Percentiles rank a stretch among this genome's conserved stretches.
Evolutionary conservation across 2,329 filamentous ascomycete species (phyloP).

Genomic region (Phaeosphaeriaceae sp.): DNA sequence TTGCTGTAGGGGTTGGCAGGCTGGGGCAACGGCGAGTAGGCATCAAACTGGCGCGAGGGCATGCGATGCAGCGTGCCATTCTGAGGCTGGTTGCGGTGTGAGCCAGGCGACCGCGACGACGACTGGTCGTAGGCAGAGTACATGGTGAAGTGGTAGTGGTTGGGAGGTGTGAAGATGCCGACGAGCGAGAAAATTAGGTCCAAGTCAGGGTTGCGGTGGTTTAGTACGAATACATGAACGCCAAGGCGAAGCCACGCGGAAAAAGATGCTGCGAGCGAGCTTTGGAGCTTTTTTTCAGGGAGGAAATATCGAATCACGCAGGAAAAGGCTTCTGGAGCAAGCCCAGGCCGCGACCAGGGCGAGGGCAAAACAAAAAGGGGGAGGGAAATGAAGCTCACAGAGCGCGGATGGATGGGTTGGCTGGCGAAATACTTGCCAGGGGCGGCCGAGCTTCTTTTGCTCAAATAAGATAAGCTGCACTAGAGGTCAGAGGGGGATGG

Average conservation of each 20-base stretch:
- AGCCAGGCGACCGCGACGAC: conserved; percentile 73
- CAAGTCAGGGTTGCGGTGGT: conserved; percentile 30
- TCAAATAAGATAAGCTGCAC: conserved; percentile 34
- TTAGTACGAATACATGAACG: conserved; percentile 29
- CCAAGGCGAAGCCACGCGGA: conserved; percentile 29
- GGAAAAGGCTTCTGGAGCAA: conserved; percentile 6
- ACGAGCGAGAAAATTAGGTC: conserved; percentile 17
- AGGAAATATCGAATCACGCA: conserved; percentile 14
- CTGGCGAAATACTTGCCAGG: conserved; percentile 28
- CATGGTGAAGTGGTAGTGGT: conserved; percentile 34
- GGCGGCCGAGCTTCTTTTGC: conserved; percentile 32
- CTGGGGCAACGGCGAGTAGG: conserved; percentile 69
- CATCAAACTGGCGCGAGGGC: conserved; percentile 79
- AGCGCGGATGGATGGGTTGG: conserved; percentile 27
- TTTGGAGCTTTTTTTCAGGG: conserved; percentile 17
- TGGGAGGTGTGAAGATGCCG: conserved; percentile 21
- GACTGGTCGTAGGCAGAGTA: conserved; percentile 47
- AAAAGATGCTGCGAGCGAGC: conserved; percentile 19
- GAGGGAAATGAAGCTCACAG: conserved; percentile 23
- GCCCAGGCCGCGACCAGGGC: conserved; percentile 2
- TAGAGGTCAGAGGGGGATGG: conserved; percentile 11
- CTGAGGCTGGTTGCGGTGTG: conserved; percentile 67
- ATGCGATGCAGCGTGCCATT: conserved; percentile 69
- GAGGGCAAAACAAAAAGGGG: conserved; percentile 4
- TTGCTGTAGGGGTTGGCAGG: conserved; percentile 67